phyloP scores from a whole-genome alignment of 1,284 basidiomycete genomes.

The Bondarzewia mesenterica region DNA sequence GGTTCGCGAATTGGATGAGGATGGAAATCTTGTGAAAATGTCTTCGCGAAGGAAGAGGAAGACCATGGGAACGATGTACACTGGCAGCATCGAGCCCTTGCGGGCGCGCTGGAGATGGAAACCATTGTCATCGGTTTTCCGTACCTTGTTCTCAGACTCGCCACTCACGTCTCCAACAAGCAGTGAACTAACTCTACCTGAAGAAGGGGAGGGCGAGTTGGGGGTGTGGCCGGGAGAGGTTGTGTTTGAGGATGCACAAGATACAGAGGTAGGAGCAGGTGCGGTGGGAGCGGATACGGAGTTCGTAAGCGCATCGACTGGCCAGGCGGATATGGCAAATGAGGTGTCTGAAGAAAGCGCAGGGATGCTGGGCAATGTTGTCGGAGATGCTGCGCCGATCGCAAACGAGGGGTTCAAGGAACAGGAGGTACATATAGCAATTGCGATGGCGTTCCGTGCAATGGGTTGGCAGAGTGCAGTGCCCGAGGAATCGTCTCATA shows the following conservation, averaged over 20 bases:
- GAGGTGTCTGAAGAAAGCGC: too few species aligned
- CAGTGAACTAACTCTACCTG: not conserved
- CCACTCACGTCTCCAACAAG: not conserved
- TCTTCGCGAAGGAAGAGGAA: not conserved
- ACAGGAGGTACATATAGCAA: too few species aligned
- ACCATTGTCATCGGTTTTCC: not conserved
- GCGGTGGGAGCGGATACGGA: not conserved
- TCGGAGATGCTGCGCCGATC: too few species aligned
- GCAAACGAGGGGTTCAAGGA: too few species aligned
- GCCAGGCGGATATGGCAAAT: too few species aligned
- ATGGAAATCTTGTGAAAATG: not conserved
- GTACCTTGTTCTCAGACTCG: not conserved
- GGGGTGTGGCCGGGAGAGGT: constrained; percentile 10
- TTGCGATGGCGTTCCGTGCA: too few species aligned
- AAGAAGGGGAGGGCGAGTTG: not conserved
- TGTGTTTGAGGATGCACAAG: not conserved
- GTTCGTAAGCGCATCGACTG: too few species aligned
- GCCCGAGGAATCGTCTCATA: too few species aligned
- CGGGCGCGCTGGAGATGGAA: not conserved
- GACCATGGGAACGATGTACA: not conserved
- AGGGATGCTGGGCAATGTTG: too few species aligned
- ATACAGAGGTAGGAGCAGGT: not conserved
- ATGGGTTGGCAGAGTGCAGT: too few species aligned
- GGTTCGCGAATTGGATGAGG: not conserved
- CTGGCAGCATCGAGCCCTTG: constrained; percentile 7